Conservation (phyloP, 768 basidiomycete species). For the Ramaria sp. region DNA sequence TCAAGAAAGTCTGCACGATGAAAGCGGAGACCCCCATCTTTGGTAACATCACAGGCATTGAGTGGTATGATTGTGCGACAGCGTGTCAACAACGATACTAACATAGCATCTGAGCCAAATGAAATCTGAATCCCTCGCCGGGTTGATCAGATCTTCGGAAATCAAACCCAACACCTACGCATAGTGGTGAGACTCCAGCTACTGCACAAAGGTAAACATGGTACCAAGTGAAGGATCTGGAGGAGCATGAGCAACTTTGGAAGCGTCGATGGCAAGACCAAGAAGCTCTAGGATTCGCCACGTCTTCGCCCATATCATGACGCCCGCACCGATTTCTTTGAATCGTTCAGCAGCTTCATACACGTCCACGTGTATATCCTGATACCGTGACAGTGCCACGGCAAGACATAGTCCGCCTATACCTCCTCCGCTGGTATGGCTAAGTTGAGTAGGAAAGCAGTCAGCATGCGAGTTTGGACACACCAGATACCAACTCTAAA, state of each 20-base stretch:
- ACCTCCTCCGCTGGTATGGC: slow-evolving; percentile 17
- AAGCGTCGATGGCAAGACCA: slow-evolving; percentile 23
- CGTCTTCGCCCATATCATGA: slow-evolving; percentile 40
- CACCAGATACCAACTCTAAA: slow-evolving; percentile 8
- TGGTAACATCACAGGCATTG: not conserved
- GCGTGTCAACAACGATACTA: slow-evolving; percentile 2
- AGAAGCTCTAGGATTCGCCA: slow-evolving; percentile 35
- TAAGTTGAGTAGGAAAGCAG: not conserved
- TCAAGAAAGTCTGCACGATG: slow-evolving; percentile 30
- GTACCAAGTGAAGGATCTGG: slow-evolving; percentile 2
- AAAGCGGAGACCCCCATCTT: slow-evolving; percentile 18
- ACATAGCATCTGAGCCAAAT: slow-evolving; percentile 16
- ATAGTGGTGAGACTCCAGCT: not conserved
- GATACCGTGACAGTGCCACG: slow-evolving; percentile 29
- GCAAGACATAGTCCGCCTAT: slow-evolving; percentile 34
- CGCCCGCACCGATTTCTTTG: slow-evolving; percentile 51
- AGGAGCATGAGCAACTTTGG: slow-evolving; percentile 16
- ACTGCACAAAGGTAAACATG: not conserved
- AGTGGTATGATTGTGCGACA: not conserved
- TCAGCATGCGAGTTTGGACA: not conserved
- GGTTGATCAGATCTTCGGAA: slow-evolving; percentile 12
- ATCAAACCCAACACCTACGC: slow-evolving; percentile 27
- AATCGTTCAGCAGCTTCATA: slow-evolving; percentile 43
- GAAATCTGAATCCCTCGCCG: slow-evolving; percentile 10
- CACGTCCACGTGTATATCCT: slow-evolving; percentile 45